Percentiles rank a stretch among this genome's conserved stretches.
These are phyloP conservation scores for Nothophoma quercina DNA, from an alignment of 2,329 filamentous ascomycete genomes.

Conservation along the genomic window DNA sequence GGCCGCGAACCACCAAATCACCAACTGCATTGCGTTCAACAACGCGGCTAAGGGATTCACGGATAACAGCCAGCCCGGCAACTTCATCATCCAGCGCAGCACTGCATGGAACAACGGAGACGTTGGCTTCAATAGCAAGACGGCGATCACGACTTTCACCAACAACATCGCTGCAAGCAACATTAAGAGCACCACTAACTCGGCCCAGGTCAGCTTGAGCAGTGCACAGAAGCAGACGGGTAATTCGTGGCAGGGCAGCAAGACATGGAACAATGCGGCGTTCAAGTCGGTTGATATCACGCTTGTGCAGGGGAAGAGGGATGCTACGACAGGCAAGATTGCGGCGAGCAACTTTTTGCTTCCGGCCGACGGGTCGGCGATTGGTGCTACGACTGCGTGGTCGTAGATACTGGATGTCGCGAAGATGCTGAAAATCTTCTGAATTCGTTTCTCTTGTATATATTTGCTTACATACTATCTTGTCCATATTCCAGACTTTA, in stretches of 20 bases:
- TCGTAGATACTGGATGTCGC: background rate
- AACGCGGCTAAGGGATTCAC: constrained; percentile 58
- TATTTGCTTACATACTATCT: too few relatives aligned
- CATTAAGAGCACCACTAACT: constrained; percentile 26
- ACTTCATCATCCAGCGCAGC: constrained; percentile 52
- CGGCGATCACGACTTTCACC: constrained; percentile 46
- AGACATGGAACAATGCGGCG: constrained; percentile 50
- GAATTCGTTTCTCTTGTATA: background rate
- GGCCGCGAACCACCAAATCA: constrained; percentile 54
- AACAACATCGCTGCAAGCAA: constrained; percentile 53
- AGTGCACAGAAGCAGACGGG: constrained; percentile 40
- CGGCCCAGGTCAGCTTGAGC: constrained; percentile 28
- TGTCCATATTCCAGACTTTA: too few relatives aligned
- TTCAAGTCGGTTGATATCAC: constrained; percentile 51
- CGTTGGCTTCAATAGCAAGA: constrained; percentile 51
- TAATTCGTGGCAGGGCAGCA: constrained; percentile 54
- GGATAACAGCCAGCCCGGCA: constrained; percentile 56
- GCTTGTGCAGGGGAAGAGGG: constrained; percentile 49
- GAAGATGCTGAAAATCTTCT: background rate
- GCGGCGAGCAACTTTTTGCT: constrained; percentile 54
- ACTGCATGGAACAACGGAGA: constrained; percentile 58
- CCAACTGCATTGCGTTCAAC: constrained; percentile 56
- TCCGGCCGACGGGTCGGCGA: constrained; percentile 46
- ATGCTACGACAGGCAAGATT: constrained; percentile 50
- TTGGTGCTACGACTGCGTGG: constrained; percentile 52